Evolutionary conservation across 2,329 filamentous ascomycete species (phyloP).

Genomic region (Colletotrichum aenigma): DNA sequence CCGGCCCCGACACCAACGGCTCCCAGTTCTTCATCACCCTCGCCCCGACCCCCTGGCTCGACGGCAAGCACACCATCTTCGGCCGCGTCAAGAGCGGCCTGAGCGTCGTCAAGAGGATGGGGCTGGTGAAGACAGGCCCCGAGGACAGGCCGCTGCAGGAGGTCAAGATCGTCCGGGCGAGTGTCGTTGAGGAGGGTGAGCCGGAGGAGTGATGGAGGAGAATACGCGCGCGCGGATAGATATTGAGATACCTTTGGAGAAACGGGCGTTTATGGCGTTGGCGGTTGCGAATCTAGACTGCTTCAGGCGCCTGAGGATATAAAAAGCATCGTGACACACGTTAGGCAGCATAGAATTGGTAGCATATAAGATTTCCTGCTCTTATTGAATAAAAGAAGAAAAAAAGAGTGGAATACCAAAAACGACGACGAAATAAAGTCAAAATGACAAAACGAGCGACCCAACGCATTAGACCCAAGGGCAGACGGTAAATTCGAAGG

Average conservation of each 20-base stretch:
- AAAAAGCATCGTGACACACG: neutral
- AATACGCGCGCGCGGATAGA: neutral
- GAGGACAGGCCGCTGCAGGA: slow-evolving; percentile 85
- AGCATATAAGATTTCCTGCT: neutral
- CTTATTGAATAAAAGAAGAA: neutral
- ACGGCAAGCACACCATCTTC: slow-evolving; percentile 97
- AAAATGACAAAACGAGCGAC: neutral
- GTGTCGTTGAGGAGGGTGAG: slow-evolving; percentile 63
- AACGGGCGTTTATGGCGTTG: neutral
- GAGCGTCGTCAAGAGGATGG: slow-evolving; percentile 85
- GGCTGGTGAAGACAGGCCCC: slow-evolving; percentile 79
- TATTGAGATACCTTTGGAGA: neutral
- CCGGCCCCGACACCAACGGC: slow-evolving; percentile 90
- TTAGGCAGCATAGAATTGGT: neutral
- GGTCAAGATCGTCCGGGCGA: slow-evolving; percentile 78
- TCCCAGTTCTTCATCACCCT: slow-evolving; percentile 96
- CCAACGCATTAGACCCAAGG: neutral
- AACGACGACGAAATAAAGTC: neutral
- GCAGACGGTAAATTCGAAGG: neutral
- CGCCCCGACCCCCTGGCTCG: slow-evolving; percentile 93
- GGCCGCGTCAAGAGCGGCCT: slow-evolving; percentile 86
- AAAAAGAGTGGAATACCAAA: neutral
- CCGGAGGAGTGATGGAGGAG: slow-evolving; percentile 37
- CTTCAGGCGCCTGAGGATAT: neutral
- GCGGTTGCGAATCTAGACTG: neutral